Base-by-base conservation (phyloP, 257 asterid species). In the Striga asiatica region DNA sequence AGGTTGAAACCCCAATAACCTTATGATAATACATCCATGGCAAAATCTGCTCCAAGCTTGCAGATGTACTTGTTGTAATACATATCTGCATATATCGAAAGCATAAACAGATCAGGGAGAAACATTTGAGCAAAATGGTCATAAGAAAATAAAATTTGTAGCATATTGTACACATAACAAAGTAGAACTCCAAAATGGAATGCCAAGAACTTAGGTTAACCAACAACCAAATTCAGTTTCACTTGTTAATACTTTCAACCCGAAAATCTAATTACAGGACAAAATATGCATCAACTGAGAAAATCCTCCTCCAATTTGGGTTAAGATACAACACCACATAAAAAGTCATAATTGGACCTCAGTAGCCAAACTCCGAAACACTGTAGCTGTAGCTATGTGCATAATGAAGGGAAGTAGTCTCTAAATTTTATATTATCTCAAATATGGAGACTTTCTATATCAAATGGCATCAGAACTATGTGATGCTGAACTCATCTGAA, bases 11-110 rank as follows among this genome's bases (percentile, higher is more conserved):
- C 25, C 97, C 97, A 31, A 88, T 72, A 56, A 82, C 83, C 63
- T 88, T 88, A 60, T 88, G 97, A 72, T 76, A 88, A 64, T 75
- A 88, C 78, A 88, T 76, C 95, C 94, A 85, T 0, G 94, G 97
- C 14, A 88, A 70, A 38, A 74, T 82, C 81, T 84, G 94, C 71
- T 88, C 92, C 72, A 88, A 74, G 65, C 92, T 75, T 38, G 83
- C 92, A 47, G 97, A 80, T 32, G 97, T 80, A 67, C 85, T 88
- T 29, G 94, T 77, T 27, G 86, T 80, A 49, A 88, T 72, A 53
- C 91, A 80, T 56, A 84, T 75, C 97, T 88, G 80, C 58, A 56
- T 13, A 47, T 29, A 48, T 25, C 2, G n/a, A 63, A 25, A 45
- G 29, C 56, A 66, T 8, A 21, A 27, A 59, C 4, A 27, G 8